phyloP scores from a whole-genome alignment of 345 rosid species.

The Salix udensis region DNA sequence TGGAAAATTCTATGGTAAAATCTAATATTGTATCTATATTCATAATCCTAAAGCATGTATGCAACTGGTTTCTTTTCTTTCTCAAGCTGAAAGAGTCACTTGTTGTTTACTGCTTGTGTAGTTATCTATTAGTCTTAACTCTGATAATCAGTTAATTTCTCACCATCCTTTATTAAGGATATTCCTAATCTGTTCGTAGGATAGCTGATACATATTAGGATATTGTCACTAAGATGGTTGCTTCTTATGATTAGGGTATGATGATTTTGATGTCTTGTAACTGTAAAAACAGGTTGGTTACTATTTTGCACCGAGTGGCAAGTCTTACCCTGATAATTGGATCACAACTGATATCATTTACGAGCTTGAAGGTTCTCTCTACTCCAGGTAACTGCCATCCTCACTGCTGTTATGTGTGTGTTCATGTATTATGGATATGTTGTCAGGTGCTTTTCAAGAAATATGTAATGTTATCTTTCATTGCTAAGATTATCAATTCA shows the following conservation, averaged over 20 bases:
- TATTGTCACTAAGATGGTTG: constrained; percentile 11
- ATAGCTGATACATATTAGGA: background rate
- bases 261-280: constrained; percentile 28
- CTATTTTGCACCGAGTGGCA: constrained; percentile 94
- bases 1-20: background rate
- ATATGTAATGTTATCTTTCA: too few relatives aligned
- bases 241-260: constrained; percentile 10
- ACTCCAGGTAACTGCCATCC: constrained; percentile 51
- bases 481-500: too few relatives aligned
- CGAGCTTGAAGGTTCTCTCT: constrained; percentile 81
- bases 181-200: background rate
- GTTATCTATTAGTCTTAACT: background rate
- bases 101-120: background rate
- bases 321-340: constrained; percentile 99
- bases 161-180: background rate
- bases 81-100: background rate
- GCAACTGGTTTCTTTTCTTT: background rate
- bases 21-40: background rate
- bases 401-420: background rate
- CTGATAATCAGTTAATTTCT: background rate
- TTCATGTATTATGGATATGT: too few relatives aligned
- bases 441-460: too few relatives aligned
- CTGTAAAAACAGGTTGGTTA: constrained; percentile 72
- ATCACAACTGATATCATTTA: constrained; percentile 86
- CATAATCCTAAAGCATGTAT: background rate